These are phyloP conservation scores for Lepidium africanum DNA, from an alignment of 345 rosid genomes.

Conservation along the genomic window DNA sequence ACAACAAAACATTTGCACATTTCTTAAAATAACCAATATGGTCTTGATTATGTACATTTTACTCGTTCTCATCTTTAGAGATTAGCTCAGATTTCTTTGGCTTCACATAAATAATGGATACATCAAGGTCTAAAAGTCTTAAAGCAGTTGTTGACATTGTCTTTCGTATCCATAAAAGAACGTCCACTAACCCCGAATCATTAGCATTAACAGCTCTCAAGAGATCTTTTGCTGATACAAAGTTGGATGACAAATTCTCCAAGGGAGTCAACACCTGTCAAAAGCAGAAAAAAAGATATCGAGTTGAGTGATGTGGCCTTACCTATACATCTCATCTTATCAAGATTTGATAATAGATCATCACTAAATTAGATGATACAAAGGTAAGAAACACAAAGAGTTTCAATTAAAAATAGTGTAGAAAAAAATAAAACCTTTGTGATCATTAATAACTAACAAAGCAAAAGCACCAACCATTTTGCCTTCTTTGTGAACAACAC, in stretches of 20 bases:
- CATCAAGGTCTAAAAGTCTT: constrained; percentile 80
- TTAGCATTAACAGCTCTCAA: constrained; percentile 35
- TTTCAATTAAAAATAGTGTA: too few relatives aligned
- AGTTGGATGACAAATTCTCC: constrained; percentile 56
- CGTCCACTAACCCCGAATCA: constrained; percentile 38
- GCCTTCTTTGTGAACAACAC: too few relatives aligned
- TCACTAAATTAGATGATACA: too few relatives aligned
- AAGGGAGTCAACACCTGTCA: constrained; percentile 63
- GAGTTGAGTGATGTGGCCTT: not conserved
- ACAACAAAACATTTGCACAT: not conserved
- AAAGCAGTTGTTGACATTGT: constrained; percentile 72
- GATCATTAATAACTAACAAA: too few relatives aligned
- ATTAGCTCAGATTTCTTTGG: constrained; percentile 44
- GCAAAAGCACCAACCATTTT: too few relatives aligned
- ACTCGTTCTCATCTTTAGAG: constrained; percentile 37
- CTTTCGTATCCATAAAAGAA: constrained; percentile 96
- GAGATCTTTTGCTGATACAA: constrained; percentile 69
- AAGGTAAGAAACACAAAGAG: too few relatives aligned
- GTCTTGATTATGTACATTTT: constrained; percentile 42
- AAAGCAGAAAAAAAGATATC: not conserved
- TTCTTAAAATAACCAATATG: not conserved
- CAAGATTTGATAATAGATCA: too few relatives aligned
- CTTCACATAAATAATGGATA: constrained; percentile 46
- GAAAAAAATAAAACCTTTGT: too few relatives aligned
- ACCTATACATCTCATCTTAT: too few relatives aligned